These are phyloP conservation scores for Liquidambar formosana DNA, from an alignment of 164 flowering plant genomes.

Conservation along the genomic window DNA sequence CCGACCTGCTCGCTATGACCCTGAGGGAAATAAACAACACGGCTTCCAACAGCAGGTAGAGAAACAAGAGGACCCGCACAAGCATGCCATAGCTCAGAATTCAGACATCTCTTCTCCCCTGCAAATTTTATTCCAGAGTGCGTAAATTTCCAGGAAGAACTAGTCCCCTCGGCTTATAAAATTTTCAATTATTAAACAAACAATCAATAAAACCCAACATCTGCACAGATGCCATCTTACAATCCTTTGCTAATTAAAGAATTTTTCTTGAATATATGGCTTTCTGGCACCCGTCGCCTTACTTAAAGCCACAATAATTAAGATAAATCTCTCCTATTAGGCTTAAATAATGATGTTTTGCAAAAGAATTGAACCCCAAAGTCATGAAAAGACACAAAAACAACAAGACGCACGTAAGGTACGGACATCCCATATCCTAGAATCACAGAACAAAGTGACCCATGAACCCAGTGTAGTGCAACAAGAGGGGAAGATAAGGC, in stretches of 20 bases:
- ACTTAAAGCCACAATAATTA: background rate
- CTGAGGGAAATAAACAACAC: constrained; percentile 91
- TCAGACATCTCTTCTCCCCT: constrained; percentile 77
- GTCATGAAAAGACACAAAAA: background rate
- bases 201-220: background rate
- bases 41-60: constrained; percentile 83
- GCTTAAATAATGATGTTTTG: background rate
- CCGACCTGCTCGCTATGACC: constrained; percentile 94
- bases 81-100: constrained; percentile 98
- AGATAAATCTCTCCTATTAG: background rate
- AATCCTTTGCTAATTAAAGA: background rate
- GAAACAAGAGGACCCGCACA: constrained; percentile 99
- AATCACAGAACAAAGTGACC: background rate
- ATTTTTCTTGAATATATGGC: background rate
- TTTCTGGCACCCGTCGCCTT: background rate
- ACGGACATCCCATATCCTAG: background rate
- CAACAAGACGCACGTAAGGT: too few species aligned
- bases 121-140: constrained; percentile 16
- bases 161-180: background rate
- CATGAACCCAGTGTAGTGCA: background rate
- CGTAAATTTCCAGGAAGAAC: background rate
- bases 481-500: background rate
- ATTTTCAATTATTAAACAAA: too few species aligned
- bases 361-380: too few species aligned
- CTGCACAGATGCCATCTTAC: background rate